Evolutionary conservation across 495 filamentous ascomycete species (phyloP), one percentile per base, ranked within the genome.

Genomic region (Penicillium ochrochloron): DNA sequence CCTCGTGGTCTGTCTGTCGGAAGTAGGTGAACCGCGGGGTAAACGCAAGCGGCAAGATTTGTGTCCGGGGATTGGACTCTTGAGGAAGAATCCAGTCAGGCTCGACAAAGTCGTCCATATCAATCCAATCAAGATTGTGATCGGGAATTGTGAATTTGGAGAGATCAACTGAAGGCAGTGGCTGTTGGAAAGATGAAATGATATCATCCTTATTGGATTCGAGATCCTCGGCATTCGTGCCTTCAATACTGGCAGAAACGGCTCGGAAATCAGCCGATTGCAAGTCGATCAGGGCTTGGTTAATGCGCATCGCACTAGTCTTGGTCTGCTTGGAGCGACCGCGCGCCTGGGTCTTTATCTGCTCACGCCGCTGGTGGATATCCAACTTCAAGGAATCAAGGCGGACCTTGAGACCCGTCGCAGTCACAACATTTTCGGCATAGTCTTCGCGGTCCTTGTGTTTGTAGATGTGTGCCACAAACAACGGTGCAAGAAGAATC

Each of bases 101-200:
- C 74, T 99, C 95, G 29, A 98, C 92, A 78, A 98, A 98, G 73
- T 99, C 95, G 76, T 99, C 95, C 93, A 98, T 97, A 73, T 99
- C 95, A 70, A 98, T 90, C 95, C 95, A 99, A 58, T 87, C 89
- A 67, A 92, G 86, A 73, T 99, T 95, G 41, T 94, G 92, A 71
- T 99, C 95, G 0, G 93, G 93, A 61, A 99, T 97, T 0, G 88
- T 93, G 73, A 98, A 98, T 33, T 90, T 87, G 19, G 94, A 96
- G 50, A 97, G 82, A 76, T 98, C 93, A 8, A 84, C 85, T 10
- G 77, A 73, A 4, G 79, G 66, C 31, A 77, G 71, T 25, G 83
- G 80, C 50, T 86, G 80, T 62, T 88, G 83, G 63, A 85, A 86
- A 9, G 81, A 76, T 1, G 85, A 88, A 34, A 87, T 78, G 46